Base-by-base conservation (phyloP, 2,329 filamentous ascomycete species). In the Phymatotrichopsis omnivora region DNA sequence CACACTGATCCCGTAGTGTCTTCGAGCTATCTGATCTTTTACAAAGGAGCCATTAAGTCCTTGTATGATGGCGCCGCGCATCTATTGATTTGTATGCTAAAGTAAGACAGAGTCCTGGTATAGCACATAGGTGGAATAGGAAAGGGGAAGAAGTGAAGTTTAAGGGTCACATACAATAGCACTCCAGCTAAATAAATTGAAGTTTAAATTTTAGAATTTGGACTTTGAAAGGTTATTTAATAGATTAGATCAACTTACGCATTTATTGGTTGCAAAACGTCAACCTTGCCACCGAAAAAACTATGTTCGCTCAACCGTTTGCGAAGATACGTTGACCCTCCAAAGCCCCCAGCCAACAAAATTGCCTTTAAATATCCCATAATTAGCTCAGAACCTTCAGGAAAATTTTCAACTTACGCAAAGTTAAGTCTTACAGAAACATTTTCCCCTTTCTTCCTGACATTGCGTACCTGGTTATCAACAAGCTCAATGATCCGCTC, bases 401-500 rank as follows among this genome's bases (percentile, higher is more conserved):
- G n/a, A n/a, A n/a, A n/a, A n/a, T n/a, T n/a, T n/a, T n/a, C n/a
- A n/a, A n/a, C n/a, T n/a, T n/a, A n/a, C n/a, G n/a, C n/a, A n/a
- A n/a, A n/a, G n/a, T n/a, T n/a, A n/a, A n/a, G n/a, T n/a, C 53
- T 30, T 53, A 55, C 38, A 12, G 45, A 38, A 10, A 47, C 39
- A 10, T n/a, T 24, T 22, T 31, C 30, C 7, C n/a, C 24, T 4
- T 14, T 19, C 24, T 8, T 32, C 20, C 42, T 34, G 12, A 50
- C 47, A 33, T 41, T 37, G 4, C 24, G 25, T 11, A 50, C 29
- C 22, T 50, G 47, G 7, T 39, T 42, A 5, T 40, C 31, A 4
- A 50, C 47, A 27, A 82, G 68, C 45, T 81, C 78, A 52, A 76
- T 78, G 0, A 82, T 76, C 53, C 81, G 74, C 47, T 80, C 76